A percentile compares a stretch with the other conserved stretches of the same genome.
These are phyloP conservation scores for Rubus parviflorus DNA, from an alignment of 306 rosid species.

Conservation along the genomic window DNA sequence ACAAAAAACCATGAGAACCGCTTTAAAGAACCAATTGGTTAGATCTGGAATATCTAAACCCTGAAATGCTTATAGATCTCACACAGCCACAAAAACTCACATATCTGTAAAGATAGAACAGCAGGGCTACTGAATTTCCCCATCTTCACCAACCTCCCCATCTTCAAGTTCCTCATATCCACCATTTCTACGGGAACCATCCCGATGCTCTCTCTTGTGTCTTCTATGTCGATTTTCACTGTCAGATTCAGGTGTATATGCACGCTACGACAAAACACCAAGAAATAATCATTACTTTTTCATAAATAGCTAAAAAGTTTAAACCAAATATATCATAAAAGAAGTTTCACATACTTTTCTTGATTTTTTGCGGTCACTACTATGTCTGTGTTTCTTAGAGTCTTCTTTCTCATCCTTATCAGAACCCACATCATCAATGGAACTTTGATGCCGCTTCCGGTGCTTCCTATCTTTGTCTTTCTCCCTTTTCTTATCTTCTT, in stretches of 20 bases:
- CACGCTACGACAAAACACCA: constrained; percentile 57
- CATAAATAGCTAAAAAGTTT: constrained; percentile 11
- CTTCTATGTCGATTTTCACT: constrained; percentile 75
- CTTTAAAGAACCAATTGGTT: not conserved
- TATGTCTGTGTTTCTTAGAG: constrained; percentile 77
- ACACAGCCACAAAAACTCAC: constrained; percentile 7
- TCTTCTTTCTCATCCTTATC: constrained; percentile 96
- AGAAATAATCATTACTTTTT: constrained; percentile 21
- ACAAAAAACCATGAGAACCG: not conserved
- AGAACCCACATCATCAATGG: constrained; percentile 71
- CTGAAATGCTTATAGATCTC: constrained; percentile 15
- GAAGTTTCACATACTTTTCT: constrained; percentile 57
- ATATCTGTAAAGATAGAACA: not conserved
- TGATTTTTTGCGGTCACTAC: constrained; percentile 90
- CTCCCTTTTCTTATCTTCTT: constrained; percentile 92
- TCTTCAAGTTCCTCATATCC: constrained; percentile 91
- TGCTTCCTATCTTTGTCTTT: constrained; percentile 90
- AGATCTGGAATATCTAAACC: constrained; percentile 4
- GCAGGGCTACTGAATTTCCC: constrained; percentile 47
- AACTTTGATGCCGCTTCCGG: constrained; percentile 89
- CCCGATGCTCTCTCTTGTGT: constrained; percentile 89
- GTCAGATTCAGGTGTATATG: constrained; percentile 91
- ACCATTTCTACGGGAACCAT: constrained; percentile 62
- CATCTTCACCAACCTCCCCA: constrained; percentile 96
- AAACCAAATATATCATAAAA: not conserved